These are phyloP conservation scores for Lyophyllum atratum DNA, from an alignment of 768 basidiomycete genomes.

Conservation along the genomic window DNA sequence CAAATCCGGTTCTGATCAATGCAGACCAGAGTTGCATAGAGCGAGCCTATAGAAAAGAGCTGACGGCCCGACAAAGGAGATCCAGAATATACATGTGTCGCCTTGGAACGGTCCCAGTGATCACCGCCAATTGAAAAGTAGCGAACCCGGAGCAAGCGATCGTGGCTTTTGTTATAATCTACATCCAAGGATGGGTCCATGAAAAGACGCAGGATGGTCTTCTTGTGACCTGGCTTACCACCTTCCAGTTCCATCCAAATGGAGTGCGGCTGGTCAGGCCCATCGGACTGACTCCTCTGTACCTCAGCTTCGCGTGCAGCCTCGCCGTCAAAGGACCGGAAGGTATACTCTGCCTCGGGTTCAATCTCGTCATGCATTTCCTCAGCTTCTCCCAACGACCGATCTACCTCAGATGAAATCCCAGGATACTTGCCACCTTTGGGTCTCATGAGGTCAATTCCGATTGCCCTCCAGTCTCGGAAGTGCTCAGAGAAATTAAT, in stretches of 20 bases:
- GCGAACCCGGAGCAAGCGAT: conserved; percentile 21
- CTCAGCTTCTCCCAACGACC: conserved; percentile 8
- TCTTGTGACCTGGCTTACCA: conserved; percentile 15
- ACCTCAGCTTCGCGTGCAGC: neutral
- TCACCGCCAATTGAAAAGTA: conserved; percentile 19
- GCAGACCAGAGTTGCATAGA: conserved; percentile 14
- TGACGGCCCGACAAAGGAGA: no score
- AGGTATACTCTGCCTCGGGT: neutral
- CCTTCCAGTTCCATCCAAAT: conserved; percentile 11
- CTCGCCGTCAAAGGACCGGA: neutral
- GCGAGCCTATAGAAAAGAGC: conserved; percentile 1
- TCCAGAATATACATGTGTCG: neutral
- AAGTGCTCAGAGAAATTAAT: neutral
- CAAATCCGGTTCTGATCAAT: neutral
- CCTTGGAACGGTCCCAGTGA: conserved; percentile 11
- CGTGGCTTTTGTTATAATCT: conserved; percentile 17
- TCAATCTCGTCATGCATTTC: neutral
- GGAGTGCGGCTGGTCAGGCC: neutral
- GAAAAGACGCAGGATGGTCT: conserved; percentile 11
- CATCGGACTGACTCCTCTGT: neutral
- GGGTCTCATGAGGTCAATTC: conserved; percentile 25
- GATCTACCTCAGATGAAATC: conserved; percentile 25
- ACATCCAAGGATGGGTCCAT: conserved; percentile 16
- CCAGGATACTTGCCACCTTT: conserved; percentile 28
- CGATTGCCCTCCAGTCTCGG: neutral